A percentile compares a stretch with the other conserved stretches of the same genome.
Conservation (phyloP, 129 eudicot species). For the sunflower (Helianthus annuus) region DNA sequence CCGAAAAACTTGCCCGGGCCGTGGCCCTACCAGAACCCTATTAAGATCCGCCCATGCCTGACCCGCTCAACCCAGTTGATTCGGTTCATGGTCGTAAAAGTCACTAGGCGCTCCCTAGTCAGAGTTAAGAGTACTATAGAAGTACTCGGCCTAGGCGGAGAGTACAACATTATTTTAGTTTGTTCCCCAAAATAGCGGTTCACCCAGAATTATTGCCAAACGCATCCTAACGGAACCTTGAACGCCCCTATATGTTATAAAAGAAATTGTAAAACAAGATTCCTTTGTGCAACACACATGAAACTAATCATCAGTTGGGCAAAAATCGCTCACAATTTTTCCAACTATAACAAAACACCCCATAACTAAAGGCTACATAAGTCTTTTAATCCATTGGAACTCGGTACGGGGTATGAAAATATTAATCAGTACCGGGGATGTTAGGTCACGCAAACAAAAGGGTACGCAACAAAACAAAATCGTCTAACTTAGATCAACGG, state of each 20-base stretch:
- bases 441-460: not conserved
- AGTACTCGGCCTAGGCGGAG: no score
- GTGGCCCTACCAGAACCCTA: no score
- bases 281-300: not conserved
- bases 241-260: not conserved
- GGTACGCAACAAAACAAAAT: constrained; percentile 8
- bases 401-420: constrained; percentile 6
- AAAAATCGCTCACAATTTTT: constrained; percentile 20
- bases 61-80: no score
- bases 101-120: no score
- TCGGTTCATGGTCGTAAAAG: no score
- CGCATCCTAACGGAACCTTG: not conserved
- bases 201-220: not conserved
- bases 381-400: constrained; percentile 3
- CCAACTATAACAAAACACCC: constrained; percentile 27
- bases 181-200: no score
- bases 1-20: no score
- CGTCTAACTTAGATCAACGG: not conserved
- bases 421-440: not conserved
- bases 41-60: no score
- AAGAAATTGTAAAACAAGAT: not conserved
- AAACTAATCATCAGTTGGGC: not conserved
- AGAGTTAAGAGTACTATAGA: no score
- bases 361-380: constrained; percentile 16
- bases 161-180: no score